A percentile compares a stretch with the other conserved stretches of the same genome.
phyloP scores from a whole-genome alignment of 2,329 filamentous ascomycete species.

The Davidsoniella neocaledoniae region DNA sequence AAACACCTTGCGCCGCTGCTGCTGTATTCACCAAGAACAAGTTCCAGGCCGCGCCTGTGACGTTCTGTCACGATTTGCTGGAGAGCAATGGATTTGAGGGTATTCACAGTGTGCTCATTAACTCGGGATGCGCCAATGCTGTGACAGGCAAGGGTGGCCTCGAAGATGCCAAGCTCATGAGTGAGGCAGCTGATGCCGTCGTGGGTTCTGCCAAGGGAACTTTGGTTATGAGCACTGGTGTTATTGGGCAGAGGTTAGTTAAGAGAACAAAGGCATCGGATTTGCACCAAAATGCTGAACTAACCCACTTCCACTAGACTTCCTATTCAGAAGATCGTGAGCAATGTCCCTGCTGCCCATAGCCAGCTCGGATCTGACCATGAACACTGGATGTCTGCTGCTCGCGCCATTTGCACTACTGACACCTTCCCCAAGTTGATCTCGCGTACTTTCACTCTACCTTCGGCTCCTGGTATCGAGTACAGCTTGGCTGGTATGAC shows the following conservation, averaged over 20 bases:
- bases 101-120: constrained; percentile 71
- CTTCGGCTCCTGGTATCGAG: constrained; percentile 48
- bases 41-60: constrained; percentile 92
- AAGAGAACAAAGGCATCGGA: not conserved
- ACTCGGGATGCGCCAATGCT: constrained; percentile 92
- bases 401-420: constrained; percentile 89
- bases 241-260: constrained; percentile 73
- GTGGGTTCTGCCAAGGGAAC: constrained; percentile 38
- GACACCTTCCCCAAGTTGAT: constrained; percentile 96
- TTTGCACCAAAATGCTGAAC: not conserved
- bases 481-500: constrained; percentile 89
- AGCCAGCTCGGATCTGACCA: constrained; percentile 56
- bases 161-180: constrained; percentile 79
- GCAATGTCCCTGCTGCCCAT: constrained; percentile 63
- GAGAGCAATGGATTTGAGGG: constrained; percentile 48
- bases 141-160: constrained; percentile 83
- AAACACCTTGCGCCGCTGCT: constrained; percentile 68
- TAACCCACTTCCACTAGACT: constrained; percentile 34
- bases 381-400: constrained; percentile 71
- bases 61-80: constrained; percentile 60
- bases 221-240: constrained; percentile 97
- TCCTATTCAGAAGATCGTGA: constrained; percentile 78
- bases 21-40: constrained; percentile 97
- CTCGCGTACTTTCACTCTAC: constrained; percentile 68
- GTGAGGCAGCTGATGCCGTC: constrained; percentile 52